These are phyloP conservation scores for Kandelia obovata DNA, from an alignment of 345 rosid species.

Conservation along the genomic window DNA sequence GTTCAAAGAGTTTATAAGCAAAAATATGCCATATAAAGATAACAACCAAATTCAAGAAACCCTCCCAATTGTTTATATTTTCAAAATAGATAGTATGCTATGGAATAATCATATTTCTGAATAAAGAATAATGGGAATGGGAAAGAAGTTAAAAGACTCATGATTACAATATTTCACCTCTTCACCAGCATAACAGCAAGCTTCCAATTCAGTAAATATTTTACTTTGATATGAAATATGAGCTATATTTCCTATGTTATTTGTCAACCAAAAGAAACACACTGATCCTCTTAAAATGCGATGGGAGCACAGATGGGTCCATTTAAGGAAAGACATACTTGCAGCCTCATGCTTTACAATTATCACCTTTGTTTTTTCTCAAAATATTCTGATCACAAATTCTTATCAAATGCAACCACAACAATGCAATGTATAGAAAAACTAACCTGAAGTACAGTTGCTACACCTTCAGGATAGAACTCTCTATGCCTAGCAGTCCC, in stretches of 20 bases:
- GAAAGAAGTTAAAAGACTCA: no score
- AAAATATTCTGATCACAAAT: not conserved
- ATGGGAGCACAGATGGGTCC: no score
- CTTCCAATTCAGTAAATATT: no score
- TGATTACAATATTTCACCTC: no score
- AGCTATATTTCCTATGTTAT: not conserved
- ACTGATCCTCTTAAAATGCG: not conserved
- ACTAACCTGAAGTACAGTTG: conserved; percentile 76
- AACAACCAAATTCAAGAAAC: not conserved
- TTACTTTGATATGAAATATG: not conserved
- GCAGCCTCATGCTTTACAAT: not conserved
- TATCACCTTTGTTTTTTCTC: not conserved
- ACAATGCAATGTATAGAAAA: conserved; percentile 12
- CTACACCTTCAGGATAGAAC: conserved; percentile 99
- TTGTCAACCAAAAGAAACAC: not conserved
- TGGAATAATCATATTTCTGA: not conserved
- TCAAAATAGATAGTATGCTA: not conserved
- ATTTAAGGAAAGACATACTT: no score
- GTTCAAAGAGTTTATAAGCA: conserved; percentile 17
- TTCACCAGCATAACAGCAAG: no score
- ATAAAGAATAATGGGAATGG: no score
- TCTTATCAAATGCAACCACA: not conserved
- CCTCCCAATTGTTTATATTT: not conserved
- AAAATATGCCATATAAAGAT: conserved; percentile 1
- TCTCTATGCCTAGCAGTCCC: conserved; percentile 99